phyloP scores from a whole-genome alignment of 73 alveolate species.

The Paramecium biaurelia region DNA sequence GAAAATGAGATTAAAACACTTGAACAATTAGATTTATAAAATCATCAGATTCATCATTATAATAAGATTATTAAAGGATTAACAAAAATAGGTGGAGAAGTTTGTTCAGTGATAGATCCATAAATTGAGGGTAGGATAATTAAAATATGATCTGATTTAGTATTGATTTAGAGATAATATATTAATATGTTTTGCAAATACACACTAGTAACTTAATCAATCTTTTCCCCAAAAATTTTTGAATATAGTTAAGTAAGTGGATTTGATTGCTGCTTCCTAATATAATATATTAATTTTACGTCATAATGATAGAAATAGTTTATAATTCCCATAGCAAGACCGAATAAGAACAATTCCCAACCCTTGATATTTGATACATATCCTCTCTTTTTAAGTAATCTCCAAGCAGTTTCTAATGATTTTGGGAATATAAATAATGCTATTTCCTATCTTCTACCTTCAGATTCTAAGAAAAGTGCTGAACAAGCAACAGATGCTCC shows the following conservation, averaged over 20 bases:
- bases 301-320: conserved; percentile 65
- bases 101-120: neutral
- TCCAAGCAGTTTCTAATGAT: conserved; percentile 68
- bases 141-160: neutral
- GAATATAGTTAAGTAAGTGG: conserved; percentile 49
- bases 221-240: conserved; percentile 52
- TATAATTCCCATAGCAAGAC: conserved; percentile 68
- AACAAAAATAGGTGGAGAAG: neutral
- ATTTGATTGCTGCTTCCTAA: conserved; percentile 57
- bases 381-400: conserved; percentile 58
- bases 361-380: conserved; percentile 22
- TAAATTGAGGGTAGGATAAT: neutral
- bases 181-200: neutral
- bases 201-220: conserved; percentile 20
- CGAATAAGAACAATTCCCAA: conserved; percentile 65
- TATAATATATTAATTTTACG: neutral
- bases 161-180: neutral
- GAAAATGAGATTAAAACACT: neutral
- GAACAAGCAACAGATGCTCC: conserved; percentile 62
- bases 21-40: neutral
- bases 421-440: conserved; percentile 68
- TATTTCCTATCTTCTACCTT: conserved; percentile 65
- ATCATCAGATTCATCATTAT: neutral
- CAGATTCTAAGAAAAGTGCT: conserved; percentile 58
- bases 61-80: neutral